Base-by-base conservation (phyloP, 768 basidiomycete species). In the Leccinum fibrillosum region DNA sequence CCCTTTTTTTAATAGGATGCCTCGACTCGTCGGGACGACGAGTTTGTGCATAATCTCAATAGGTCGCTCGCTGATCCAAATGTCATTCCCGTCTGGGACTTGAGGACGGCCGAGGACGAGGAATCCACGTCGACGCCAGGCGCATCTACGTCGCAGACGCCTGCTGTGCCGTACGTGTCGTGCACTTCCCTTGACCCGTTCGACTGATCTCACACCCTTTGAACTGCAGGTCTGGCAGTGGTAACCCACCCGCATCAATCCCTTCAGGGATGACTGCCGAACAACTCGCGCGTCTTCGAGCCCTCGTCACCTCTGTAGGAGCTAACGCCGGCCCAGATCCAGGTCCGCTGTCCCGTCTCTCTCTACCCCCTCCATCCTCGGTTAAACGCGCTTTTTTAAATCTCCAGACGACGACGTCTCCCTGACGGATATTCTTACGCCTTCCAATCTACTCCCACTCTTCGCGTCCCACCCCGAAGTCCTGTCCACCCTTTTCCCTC, bases 1-100 rank as follows among this genome's bases (percentile, higher is more conserved):
- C 11, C 4, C 5, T 34, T 10, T 32, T 35, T 23, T 56, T 26
- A 28, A 28, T 28, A 92, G 88, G 89, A 92, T 66, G 85, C 82
- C 21, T 85, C 86, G 11, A 67, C 82, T 17, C 78, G 74, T 3
- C 80, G 88, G 39, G 90, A 93, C 62, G 81, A 82, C 17, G 88
- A 91, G 70, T 89, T 91, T 62, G 82, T 82, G 13, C 75, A 77
- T 26, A 90, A 92, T 67, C 75, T 93, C 51, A 91, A 92, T 59
- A 76, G 82, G 19, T 75, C 89, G 28, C 78, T 94, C 47, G 77
- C 82, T 56, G 86, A 92, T 67, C 84, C 88, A 2, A 82, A 82
- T 7, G 82, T 79, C 62, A 76, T 79, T 23, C 80, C 83, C 12
- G 76, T 81, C 56, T 92, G 90, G 90, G 74, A 74, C 49, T 69